These are phyloP conservation scores for Cyanidioschyzon merolae DNA, from an alignment of 23 red algal genomes.

Conservation along the genomic window DNA sequence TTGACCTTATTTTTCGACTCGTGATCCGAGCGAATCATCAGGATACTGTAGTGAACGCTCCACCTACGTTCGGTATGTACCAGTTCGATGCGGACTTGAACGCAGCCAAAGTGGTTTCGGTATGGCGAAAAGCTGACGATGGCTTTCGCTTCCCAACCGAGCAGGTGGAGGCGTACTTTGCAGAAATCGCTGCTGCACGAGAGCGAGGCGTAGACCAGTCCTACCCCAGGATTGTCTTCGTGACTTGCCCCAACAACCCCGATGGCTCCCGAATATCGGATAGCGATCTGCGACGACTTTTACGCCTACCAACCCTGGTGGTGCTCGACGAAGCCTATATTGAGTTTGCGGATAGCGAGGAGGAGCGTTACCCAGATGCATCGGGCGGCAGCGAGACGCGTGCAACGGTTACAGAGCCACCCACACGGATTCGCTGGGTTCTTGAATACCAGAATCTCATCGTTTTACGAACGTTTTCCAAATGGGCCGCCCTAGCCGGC, in stretches of 20 bases:
- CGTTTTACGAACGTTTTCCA: conserved; percentile 88
- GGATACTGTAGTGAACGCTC: conserved; percentile 65
- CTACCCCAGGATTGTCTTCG: conserved; percentile 66
- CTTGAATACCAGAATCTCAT: conserved; percentile 62
- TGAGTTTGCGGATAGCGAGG: conserved; percentile 54
- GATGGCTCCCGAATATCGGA: conserved; percentile 74
- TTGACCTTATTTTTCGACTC: conserved; percentile 85
- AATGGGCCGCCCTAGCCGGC: conserved; percentile 88
- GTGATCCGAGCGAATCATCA: conserved; percentile 48
- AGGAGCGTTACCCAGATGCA: not conserved
- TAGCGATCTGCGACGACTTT: conserved; percentile 40
- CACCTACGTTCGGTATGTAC: conserved; percentile 99
- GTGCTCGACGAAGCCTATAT: conserved; percentile 96
- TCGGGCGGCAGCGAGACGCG: not conserved
- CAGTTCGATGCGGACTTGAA: conserved; percentile 93
- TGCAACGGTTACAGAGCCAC: not conserved
- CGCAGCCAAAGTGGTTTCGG: conserved; percentile 40
- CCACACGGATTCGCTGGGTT: conserved; percentile 33
- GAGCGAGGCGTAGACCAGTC: not conserved
- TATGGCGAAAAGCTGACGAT: conserved; percentile 17
- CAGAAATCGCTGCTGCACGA: not conserved
- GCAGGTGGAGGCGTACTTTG: conserved; percentile 59
- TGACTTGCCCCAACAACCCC: conserved; percentile 90
- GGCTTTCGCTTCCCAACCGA: conserved; percentile 46
- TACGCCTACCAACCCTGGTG: conserved; percentile 62